A percentile compares a stretch with the other conserved stretches of the same genome.
These are phyloP conservation scores for Primulina tabacum DNA, from an alignment of 257 asterid species.

Conservation along the genomic window DNA sequence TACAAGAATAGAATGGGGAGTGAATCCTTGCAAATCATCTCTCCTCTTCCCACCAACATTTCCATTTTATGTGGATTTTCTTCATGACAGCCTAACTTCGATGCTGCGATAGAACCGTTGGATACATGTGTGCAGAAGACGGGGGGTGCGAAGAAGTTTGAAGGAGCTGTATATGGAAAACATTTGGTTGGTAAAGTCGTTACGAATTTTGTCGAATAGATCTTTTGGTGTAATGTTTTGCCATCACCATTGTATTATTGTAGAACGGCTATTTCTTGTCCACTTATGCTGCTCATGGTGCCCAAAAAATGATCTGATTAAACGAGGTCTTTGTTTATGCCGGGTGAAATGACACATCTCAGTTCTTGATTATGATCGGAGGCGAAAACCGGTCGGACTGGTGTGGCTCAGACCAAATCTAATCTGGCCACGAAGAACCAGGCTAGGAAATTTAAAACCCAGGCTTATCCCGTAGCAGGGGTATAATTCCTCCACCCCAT, in stretches of 20 bases:
- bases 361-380: too few relatives aligned
- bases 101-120: constrained; percentile 69
- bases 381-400: too few relatives aligned
- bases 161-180: constrained; percentile 79
- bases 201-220: constrained; percentile 51
- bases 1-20: too few relatives aligned
- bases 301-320: too few relatives aligned
- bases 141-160: constrained; percentile 60
- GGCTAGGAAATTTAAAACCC: too few relatives aligned
- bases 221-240: neutral
- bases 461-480: too few relatives aligned
- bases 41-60: neutral
- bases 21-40: neutral
- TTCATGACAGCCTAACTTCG: constrained; percentile 63
- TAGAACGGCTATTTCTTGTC: neutral
- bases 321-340: too few relatives aligned
- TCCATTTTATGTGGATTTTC: neutral
- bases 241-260: too few relatives aligned
- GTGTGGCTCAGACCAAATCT: too few relatives aligned
- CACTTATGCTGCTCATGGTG: neutral
- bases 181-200: constrained; percentile 78
- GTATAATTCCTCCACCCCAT: too few relatives aligned
- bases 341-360: too few relatives aligned
- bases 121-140: constrained; percentile 53
- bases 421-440: too few relatives aligned